Evolutionary conservation across 495 filamentous ascomycete species (phyloP), one percentile per base, ranked within the genome.

Genomic region (Aspergillus coremiiformis): DNA sequence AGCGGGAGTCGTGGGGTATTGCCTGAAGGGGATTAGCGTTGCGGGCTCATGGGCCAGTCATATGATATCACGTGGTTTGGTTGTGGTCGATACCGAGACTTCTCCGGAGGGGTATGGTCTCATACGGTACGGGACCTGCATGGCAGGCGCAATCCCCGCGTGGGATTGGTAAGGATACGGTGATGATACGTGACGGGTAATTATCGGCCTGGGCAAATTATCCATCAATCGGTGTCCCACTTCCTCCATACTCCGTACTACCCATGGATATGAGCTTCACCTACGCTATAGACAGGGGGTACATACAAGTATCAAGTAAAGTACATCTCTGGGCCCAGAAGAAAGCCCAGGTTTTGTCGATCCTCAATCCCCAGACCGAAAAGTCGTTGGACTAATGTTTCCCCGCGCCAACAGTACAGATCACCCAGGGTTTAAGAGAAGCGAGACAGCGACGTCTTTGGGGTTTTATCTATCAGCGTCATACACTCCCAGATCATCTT

Each of bases 51-150:
- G 37, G 29, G 2, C 12, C 32, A 11, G 47, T 56, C 54, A 56
- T 51, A 54, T 60, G 51, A 47, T 8, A 47, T 58, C 55, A 62
- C 53, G 53, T 62, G 59, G 11, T 17, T 3, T 0, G n/a, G 9
- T 10, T 30, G 10, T 5, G 30, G 19, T 4, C 6, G n/a, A 29
- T 20, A 29, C 58, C 44, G 48, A 52, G 44, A 44, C 50, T 32
- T 52, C 20, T 46, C 50, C 24, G 47, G n/a, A n/a, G n/a, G n/a
- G n/a, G n/a, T 17, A 7, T 10, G 11, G 35, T 44, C 22, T 14
- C 23, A n/a, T 60, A 61, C 61, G 6, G 53, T 29, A 27, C 44
- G 23, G 52, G 52, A 51, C 51, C 47, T 58, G 51, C 52, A 15
- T 48, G 20, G 30, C 30, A 24, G 21, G 9, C 9, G 21, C 9